Conservation (phyloP, 352 stramenopile genomes). For the Hyaloperonospora brassicae region DNA sequence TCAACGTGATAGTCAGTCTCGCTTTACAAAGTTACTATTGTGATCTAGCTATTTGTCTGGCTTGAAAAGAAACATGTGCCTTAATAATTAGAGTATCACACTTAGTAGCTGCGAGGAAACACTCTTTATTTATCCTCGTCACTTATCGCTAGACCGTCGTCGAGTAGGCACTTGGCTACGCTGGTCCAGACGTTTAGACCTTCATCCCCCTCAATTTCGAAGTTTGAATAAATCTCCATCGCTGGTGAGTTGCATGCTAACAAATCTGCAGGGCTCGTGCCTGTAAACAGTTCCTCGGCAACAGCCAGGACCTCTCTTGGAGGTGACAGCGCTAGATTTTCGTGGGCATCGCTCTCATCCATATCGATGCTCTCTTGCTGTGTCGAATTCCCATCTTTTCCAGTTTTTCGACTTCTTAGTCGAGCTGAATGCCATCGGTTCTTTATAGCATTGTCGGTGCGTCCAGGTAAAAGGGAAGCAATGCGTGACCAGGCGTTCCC, state of each 20-base stretch:
- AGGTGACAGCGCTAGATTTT: background rate
- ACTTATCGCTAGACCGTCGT: background rate
- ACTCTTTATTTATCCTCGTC: no score
- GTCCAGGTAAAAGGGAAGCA: slow-evolving; percentile 31
- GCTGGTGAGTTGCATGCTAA: background rate
- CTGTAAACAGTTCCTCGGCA: background rate
- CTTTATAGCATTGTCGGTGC: slow-evolving; percentile 49
- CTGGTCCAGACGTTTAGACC: background rate
- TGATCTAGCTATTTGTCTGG: no score
- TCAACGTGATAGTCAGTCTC: no score
- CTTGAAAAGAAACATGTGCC: no score
- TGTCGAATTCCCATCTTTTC: background rate
- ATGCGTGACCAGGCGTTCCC: slow-evolving; percentile 49
- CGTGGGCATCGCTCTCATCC: background rate
- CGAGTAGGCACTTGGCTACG: background rate
- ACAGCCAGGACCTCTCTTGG: slow-evolving; percentile 1
- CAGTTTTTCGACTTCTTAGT: background rate
- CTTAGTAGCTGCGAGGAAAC: no score
- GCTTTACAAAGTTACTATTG: no score
- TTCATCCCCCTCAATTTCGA: background rate
- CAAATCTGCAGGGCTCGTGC: background rate
- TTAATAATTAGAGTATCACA: no score
- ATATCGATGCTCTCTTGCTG: background rate
- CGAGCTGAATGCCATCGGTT: slow-evolving; percentile 39
- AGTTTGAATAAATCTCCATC: slow-evolving; percentile 2